Conservation (phyloP, 805 yeast genomes). For the Candida succiphila region DNA sequence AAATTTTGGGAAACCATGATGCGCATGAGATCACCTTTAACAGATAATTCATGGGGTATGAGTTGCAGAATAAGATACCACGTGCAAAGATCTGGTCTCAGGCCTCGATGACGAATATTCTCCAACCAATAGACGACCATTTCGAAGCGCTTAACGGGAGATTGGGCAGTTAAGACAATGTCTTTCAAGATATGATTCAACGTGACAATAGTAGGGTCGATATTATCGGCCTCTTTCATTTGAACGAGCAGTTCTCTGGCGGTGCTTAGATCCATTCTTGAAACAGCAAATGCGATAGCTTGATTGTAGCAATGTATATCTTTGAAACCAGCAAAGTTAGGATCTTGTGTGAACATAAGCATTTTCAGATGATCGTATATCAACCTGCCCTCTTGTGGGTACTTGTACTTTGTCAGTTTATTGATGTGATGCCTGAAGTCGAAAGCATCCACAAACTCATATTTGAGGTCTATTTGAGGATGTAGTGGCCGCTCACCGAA, state of each 20-base stretch:
- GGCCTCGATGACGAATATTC: slow-evolving; percentile 5
- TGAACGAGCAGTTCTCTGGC: slow-evolving; percentile 29
- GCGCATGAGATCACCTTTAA: slow-evolving; percentile 6
- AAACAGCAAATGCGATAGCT: slow-evolving; percentile 27
- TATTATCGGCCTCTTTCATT: slow-evolving; percentile 17
- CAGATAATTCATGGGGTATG: slow-evolving; percentile 7
- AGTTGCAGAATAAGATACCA: slow-evolving; percentile 11
- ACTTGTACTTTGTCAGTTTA: slow-evolving; percentile 8
- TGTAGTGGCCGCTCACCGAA: no score
- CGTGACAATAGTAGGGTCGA: slow-evolving; percentile 10
- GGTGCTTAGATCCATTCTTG: slow-evolving; percentile 27
- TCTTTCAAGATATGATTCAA: slow-evolving; percentile 15
- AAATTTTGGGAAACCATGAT: slow-evolving; percentile 3
- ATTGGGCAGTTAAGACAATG: slow-evolving; percentile 5
- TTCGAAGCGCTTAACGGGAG: slow-evolving; percentile 7
- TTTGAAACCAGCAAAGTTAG: slow-evolving; percentile 17
- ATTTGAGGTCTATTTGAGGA: no score
- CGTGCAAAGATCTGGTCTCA: slow-evolving; percentile 11
- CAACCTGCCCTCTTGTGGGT: slow-evolving; percentile 7
- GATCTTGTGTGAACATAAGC: slow-evolving; percentile 4
- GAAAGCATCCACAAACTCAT: no score
- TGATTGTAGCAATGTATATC: slow-evolving; percentile 25
- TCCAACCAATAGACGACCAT: slow-evolving; percentile 8
- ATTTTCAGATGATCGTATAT: slow-evolving; percentile 7
- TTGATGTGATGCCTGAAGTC: not conserved